phyloP scores from a whole-genome alignment of 2,329 filamentous ascomycete genomes.

The Cyphellophora attinorum region DNA sequence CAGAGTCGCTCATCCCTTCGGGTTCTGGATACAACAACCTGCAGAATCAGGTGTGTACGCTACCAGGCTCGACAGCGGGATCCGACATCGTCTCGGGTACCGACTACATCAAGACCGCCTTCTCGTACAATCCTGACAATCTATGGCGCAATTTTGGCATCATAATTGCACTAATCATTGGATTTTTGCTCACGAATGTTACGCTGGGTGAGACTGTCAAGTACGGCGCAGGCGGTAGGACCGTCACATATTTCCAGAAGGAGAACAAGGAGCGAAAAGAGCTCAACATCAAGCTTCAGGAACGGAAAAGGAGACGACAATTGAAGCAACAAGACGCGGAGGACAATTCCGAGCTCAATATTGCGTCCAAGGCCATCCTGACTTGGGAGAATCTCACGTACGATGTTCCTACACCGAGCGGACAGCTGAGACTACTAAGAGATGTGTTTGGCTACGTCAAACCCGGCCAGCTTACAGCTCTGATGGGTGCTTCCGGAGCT shows the following conservation, averaged over 20 bases:
- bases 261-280: conserved; percentile 28
- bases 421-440: conserved; percentile 60
- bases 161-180: conserved; percentile 59
- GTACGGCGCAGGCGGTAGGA: conserved; percentile 31
- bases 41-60: conserved; percentile 69
- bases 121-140: conserved; percentile 45
- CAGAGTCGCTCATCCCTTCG: conserved; percentile 43
- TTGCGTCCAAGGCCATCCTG: conserved; percentile 47
- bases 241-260: conserved; percentile 31
- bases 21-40: conserved; percentile 47
- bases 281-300: conserved; percentile 28
- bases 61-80: conserved; percentile 61
- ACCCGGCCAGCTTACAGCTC: conserved; percentile 65
- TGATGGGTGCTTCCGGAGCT: conserved; percentile 54
- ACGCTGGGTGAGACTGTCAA: conserved; percentile 43
- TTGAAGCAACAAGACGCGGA: conserved; percentile 48
- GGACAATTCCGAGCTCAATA: conserved; percentile 40
- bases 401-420: conserved; percentile 55
- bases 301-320: conserved; percentile 50
- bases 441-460: conserved; percentile 64
- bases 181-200: conserved; percentile 62
- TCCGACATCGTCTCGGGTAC: conserved; percentile 46
- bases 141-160: conserved; percentile 72
- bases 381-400: conserved; percentile 55
- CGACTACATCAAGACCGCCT: conserved; percentile 46